Evolutionary conservation across 2,329 filamentous ascomycete genomes (phyloP), one percentile per base, ranked within the genome.

Genomic region (Cladorrhinum sp.): DNA sequence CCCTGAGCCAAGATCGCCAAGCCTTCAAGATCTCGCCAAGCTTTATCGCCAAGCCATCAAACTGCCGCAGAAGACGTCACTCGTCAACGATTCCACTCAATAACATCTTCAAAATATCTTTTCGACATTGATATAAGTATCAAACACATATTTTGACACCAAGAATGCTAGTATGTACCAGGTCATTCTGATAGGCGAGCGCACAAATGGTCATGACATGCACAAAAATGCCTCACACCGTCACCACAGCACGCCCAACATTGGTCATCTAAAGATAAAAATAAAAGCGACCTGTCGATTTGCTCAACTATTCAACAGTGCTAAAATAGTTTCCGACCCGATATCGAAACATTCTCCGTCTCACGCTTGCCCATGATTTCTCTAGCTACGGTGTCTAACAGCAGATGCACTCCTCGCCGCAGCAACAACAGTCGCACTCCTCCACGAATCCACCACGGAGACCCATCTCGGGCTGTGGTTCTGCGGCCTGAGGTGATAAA

Each of bases 361-460:
- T 22, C 41, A 7, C 7, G n/a, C 8, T 45, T 45, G 8, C n/a
- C 41, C n/a, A 13, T 3, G n/a, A 13, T 45, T 18, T 22, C 41
- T 45, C 41, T 45, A 9, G n/a, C 16, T 10, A 4, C 16, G 7
- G 23, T 23, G 18, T 49, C 27, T 20, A 72, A 63, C 70, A 72
- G 65, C 70, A 72, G 13, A 20, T 59, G 55, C 68, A 71, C 56
- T 67, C 64, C 62, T 72, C 70, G n/a, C 62, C 60, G 61, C 61
- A 71, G 61, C 70, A 67, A 57, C 70, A 71, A 66, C 70, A 72
- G 50, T 63, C 60, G 59, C 70, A 72, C 60, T 71, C 69, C 62
- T 72, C 71, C n/a, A 69, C 62, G 59, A 72, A 70, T 27, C 71
- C 71, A 32, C 70, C 71, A 57, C 70, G 70, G 64, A 72, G 65